phyloP scores from a whole-genome alignment of 2,329 filamentous ascomycete species.

The Pezicula radicicola region DNA sequence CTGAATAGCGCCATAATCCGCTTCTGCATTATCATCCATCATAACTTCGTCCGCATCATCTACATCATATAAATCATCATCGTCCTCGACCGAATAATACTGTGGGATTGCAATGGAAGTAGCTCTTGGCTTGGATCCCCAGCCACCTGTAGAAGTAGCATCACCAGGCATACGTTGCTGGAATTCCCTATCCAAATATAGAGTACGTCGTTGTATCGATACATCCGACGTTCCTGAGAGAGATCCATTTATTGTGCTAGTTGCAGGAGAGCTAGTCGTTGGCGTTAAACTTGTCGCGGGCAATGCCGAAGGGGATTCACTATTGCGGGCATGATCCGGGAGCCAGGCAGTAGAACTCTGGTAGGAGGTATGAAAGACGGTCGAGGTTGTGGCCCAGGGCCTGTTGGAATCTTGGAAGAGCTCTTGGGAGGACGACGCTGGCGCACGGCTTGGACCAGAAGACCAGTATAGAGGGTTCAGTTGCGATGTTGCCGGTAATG shows the following conservation, averaged over 20 bases:
- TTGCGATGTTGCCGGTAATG: conserved; percentile 1
- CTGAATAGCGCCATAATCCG: conserved; percentile 32
- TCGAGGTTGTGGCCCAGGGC: conserved; percentile 6
- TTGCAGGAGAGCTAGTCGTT: neutral
- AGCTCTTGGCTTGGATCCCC: neutral
- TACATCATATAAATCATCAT: conserved; percentile 42
- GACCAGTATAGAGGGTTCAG: conserved; percentile 10
- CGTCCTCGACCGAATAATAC: conserved; percentile 9
- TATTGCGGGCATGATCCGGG: neutral
- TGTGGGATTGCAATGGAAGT: neutral
- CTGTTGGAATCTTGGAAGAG: conserved; percentile 10
- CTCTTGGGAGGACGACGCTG: conserved; percentile 4
- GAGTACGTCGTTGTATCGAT: too few relatives aligned
- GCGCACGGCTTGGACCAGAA: conserved; percentile 12
- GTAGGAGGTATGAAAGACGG: conserved; percentile 8
- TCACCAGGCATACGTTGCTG: neutral
- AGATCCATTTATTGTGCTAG: neutral
- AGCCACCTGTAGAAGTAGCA: neutral
- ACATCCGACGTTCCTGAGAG: neutral
- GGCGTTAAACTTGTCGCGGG: neutral
- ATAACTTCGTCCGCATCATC: conserved; percentile 61
- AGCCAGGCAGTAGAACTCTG: conserved; percentile 4
- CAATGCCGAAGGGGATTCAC: neutral
- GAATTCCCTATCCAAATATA: too few relatives aligned
- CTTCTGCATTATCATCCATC: conserved; percentile 53